These are phyloP conservation scores for Eleusine indica DNA, from an alignment of 176 grass and related monocot species.

Conservation along the genomic window DNA sequence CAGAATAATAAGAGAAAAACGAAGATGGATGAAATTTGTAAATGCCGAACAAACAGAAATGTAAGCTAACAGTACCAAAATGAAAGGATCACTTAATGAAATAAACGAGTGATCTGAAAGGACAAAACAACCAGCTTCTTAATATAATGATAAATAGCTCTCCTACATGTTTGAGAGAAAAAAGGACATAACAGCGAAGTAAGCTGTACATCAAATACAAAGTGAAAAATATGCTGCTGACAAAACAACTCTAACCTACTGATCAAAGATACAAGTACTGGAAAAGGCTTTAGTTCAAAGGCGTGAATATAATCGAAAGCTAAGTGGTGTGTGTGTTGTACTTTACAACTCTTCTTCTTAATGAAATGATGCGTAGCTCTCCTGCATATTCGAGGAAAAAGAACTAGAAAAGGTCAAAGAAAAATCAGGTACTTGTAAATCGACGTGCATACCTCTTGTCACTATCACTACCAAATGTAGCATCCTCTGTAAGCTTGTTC, in stretches of 20 bases:
- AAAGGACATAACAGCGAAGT: neutral
- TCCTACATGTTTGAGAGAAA: neutral
- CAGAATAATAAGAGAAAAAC: neutral
- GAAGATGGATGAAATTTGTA: neutral
- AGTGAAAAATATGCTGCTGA: neutral
- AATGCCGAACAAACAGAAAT: slow-evolving; percentile 18
- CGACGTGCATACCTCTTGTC: slow-evolving; percentile 29
- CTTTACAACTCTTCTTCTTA: no score
- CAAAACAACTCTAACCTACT: neutral
- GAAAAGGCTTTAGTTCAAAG: no score
- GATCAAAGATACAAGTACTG: neutral
- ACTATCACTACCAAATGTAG: neutral
- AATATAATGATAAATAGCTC: neutral
- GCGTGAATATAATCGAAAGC: no score
- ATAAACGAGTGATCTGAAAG: neutral
- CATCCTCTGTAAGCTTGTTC: slow-evolving; percentile 11
- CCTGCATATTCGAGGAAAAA: no score
- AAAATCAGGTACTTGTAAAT: slow-evolving; percentile 15
- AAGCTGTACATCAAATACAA: neutral
- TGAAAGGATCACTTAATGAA: neutral
- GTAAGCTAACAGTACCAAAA: neutral
- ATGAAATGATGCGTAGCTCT: no score
- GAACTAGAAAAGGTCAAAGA: neutral
- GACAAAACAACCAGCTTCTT: neutral
- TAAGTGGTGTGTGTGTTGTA: no score